Conservation (phyloP, 2,329 filamentous ascomycete genomes). For the Ophiostoma australiae region DNA sequence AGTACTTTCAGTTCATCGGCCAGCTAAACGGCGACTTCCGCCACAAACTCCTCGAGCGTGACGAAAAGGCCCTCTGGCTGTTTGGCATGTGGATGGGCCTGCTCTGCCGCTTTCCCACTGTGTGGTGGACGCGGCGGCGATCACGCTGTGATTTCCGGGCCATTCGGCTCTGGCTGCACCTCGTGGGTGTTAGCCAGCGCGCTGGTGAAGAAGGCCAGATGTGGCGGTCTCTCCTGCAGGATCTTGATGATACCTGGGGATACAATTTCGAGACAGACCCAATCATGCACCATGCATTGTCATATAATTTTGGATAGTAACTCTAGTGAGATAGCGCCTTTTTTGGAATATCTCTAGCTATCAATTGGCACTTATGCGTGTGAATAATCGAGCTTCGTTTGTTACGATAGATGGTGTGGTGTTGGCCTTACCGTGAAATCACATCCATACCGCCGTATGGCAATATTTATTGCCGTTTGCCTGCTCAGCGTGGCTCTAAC, state of each 20-base stretch:
- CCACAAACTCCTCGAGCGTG: slow-evolving; percentile 25
- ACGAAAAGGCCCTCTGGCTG: slow-evolving; percentile 29
- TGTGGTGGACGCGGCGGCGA: slow-evolving; percentile 29
- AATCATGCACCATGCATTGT: slow-evolving; percentile 8
- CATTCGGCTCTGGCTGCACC: slow-evolving; percentile 29
- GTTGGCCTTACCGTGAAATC: neutral
- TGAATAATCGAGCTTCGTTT: neutral
- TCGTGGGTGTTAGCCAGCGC: slow-evolving; percentile 23
- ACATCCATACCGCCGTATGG: neutral
- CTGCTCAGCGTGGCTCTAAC: no score
- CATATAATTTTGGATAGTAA: neutral
- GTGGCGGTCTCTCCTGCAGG: slow-evolving; percentile 26
- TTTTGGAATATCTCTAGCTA: neutral
- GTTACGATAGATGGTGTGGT: neutral
- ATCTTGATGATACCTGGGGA: slow-evolving; percentile 28
- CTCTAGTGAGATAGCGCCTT: neutral
- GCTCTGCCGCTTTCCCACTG: slow-evolving; percentile 27
- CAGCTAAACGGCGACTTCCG: slow-evolving; percentile 27
- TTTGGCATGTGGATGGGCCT: slow-evolving; percentile 32
- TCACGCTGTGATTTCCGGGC: slow-evolving; percentile 29
- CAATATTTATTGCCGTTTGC: no score
- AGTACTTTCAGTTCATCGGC: slow-evolving; percentile 29
- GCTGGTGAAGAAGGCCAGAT: slow-evolving; percentile 26
- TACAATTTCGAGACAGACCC: slow-evolving; percentile 26
- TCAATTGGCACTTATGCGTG: neutral